These are phyloP conservation scores for Penicillium sp. DNA, from an alignment of 2,329 filamentous ascomycete species.

Conservation along the genomic window DNA sequence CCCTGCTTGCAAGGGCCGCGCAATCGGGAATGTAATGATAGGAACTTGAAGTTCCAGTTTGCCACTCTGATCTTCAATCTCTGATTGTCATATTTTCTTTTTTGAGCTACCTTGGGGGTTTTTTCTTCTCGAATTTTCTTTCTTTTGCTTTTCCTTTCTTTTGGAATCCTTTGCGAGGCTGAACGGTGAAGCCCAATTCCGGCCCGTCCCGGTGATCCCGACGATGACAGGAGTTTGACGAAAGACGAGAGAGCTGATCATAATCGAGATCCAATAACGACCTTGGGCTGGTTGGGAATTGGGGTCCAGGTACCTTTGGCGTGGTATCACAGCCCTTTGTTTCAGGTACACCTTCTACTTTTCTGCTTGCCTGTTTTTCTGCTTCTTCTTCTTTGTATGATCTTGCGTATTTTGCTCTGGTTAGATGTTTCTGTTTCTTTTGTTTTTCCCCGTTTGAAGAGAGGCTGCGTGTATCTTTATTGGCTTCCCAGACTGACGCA, in stretches of 20 bases:
- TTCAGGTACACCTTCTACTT: background rate
- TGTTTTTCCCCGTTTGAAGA: background rate
- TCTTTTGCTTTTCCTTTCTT: background rate
- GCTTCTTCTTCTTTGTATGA: background rate
- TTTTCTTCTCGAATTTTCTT: background rate
- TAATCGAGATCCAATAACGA: background rate
- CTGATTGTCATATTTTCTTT: background rate
- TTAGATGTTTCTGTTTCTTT: background rate
- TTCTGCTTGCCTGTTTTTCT: background rate
- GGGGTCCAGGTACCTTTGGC: too few relatives aligned
- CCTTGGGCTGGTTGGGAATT: background rate
- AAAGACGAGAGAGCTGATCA: background rate
- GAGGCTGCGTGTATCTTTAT: background rate
- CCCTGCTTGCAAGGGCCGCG: constrained; percentile 12
- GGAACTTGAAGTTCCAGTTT: background rate
- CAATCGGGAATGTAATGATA: constrained; percentile 17
- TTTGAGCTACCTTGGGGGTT: background rate
- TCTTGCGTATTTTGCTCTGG: too few relatives aligned
- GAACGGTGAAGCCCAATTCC: constrained; percentile 5
- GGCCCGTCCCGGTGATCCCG: constrained; percentile 11
- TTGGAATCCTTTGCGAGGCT: background rate
- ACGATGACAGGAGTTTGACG: constrained; percentile 7
- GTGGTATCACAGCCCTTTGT: constrained; percentile 3
- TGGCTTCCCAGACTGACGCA: background rate
- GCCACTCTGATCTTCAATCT: background rate